Percentiles rank a stretch among this genome's conserved stretches.
phyloP scores from a whole-genome alignment of 1,284 basidiomycete species.

The Cutaneotrichosporon sp. region DNA sequence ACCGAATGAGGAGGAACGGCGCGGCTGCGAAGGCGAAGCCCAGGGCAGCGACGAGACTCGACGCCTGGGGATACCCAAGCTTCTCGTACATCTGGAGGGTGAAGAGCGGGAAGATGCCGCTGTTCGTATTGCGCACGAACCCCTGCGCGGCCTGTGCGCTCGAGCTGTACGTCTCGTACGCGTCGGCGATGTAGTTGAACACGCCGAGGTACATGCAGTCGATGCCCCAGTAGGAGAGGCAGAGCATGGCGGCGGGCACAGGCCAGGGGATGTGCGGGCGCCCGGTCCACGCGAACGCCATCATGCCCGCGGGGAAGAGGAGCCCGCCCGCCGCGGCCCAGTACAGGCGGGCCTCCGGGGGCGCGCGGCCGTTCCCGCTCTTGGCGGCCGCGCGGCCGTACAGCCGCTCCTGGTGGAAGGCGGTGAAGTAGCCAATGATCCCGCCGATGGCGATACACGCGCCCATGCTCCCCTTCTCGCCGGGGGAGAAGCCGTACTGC shows the following conservation, averaged over 20 bases:
- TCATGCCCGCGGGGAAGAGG: slow-evolving; percentile 43
- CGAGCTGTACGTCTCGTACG: slow-evolving; percentile 50
- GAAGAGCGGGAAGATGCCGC: slow-evolving; percentile 47
- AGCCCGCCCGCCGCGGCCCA: slow-evolving; percentile 49
- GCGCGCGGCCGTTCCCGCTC: slow-evolving; percentile 45
- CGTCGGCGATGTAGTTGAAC: slow-evolving; percentile 50
- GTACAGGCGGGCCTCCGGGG: slow-evolving; percentile 57
- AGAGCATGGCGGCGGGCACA: slow-evolving; percentile 41
- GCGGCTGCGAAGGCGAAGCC: slow-evolving; percentile 43
- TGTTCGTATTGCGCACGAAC: slow-evolving; percentile 48
- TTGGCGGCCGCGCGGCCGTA: slow-evolving; percentile 34
- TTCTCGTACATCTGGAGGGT: slow-evolving; percentile 42
- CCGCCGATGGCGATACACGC: slow-evolving; percentile 58
- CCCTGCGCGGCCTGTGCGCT: slow-evolving; percentile 53
- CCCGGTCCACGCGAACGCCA: slow-evolving; percentile 49
- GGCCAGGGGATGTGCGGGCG: slow-evolving; percentile 38
- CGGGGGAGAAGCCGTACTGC: slow-evolving; percentile 44
- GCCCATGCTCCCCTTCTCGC: slow-evolving; percentile 45
- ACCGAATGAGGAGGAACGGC: slow-evolving; percentile 46
- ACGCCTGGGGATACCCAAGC: slow-evolving; percentile 46
- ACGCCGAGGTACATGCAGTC: slow-evolving; percentile 46
- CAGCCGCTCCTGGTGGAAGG: slow-evolving; percentile 55
- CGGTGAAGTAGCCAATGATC: slow-evolving; percentile 69
- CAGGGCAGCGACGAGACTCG: slow-evolving; percentile 45
- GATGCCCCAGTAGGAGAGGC: slow-evolving; percentile 37